Conservation (phyloP, 441 rosid species). For the Populus hybrid region DNA sequence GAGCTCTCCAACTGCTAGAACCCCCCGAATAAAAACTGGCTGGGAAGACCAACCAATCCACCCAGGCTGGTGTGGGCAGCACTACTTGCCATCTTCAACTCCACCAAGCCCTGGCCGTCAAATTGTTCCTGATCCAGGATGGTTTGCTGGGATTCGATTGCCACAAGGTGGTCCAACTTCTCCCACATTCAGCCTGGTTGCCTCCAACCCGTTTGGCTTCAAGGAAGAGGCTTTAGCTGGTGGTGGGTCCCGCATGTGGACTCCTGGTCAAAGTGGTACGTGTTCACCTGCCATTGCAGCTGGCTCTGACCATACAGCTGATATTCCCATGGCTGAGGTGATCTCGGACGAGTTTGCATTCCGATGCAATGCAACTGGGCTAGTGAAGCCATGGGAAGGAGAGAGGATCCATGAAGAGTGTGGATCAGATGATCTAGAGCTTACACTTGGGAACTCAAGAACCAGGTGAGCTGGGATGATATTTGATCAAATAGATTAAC, state of each 20-base stretch:
- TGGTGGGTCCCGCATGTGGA: slow-evolving; percentile 64
- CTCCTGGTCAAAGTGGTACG: slow-evolving; percentile 76
- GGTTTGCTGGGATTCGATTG: slow-evolving; percentile 59
- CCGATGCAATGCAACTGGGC: slow-evolving; percentile 43
- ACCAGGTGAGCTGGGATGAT: slow-evolving; percentile 43
- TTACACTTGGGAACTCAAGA: slow-evolving; percentile 67
- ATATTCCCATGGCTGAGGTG: slow-evolving; percentile 65
- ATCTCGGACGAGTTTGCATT: slow-evolving; percentile 73
- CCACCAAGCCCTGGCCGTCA: slow-evolving; percentile 65
- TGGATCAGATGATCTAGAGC: slow-evolving; percentile 71
- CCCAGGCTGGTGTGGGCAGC: slow-evolving; percentile 35
- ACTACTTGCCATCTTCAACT: slow-evolving; percentile 46
- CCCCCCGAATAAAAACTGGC: slow-evolving; percentile 36
- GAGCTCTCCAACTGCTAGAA: slow-evolving; percentile 56
- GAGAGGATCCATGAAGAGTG: slow-evolving; percentile 80
- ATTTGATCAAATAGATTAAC: not conserved
- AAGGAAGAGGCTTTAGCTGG: slow-evolving; percentile 40
- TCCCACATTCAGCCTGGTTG: slow-evolving; percentile 74
- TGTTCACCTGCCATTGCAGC: slow-evolving; percentile 73
- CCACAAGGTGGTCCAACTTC: slow-evolving; percentile 73
- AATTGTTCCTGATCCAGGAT: slow-evolving; percentile 51
- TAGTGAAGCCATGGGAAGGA: slow-evolving; percentile 86
- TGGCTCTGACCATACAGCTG: slow-evolving; percentile 50
- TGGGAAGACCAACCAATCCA: slow-evolving; percentile 40
- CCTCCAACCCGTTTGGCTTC: slow-evolving; percentile 52